phyloP scores from a whole-genome alignment of 2,329 filamentous ascomycete species.

The Fulvia fulva region DNA sequence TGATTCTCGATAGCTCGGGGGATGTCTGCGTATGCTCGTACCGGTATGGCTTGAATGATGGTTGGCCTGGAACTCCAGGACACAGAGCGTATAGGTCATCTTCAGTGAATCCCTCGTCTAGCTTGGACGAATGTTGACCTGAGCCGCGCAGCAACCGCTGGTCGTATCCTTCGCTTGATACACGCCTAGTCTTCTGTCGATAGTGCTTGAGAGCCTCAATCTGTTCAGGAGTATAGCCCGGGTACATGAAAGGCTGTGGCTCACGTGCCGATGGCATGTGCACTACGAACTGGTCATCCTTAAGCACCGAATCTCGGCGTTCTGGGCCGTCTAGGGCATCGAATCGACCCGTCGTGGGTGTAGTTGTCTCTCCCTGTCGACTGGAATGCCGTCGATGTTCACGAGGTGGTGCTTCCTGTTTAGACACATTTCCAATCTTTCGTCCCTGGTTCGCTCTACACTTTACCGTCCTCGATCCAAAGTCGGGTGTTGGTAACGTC shows the following conservation, averaged over 20 bases:
- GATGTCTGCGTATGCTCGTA: conserved; percentile 1
- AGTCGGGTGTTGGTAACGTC: conserved; percentile 18
- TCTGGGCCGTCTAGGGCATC: not conserved
- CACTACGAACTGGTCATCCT: conserved; percentile 29
- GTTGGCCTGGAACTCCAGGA: not conserved
- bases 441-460: conserved; percentile 26
- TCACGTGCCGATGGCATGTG: conserved; percentile 35
- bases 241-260: conserved; percentile 32
- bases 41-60: not conserved
- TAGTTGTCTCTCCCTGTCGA: not conserved
- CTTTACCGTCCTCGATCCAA: conserved; percentile 14
- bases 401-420: not conserved
- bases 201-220: conserved; percentile 32
- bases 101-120: not conserved
- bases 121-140: not conserved
- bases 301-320: not conserved
- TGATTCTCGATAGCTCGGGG: conserved; percentile 10
- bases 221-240: conserved; percentile 28
- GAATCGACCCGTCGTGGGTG: not conserved
- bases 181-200: conserved; percentile 24
- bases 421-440: conserved; percentile 21
- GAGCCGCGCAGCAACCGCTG: conserved; percentile 9
- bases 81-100: not conserved
- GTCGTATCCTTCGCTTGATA: conserved; percentile 28
- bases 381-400: not conserved